A percentile compares a stretch with the other conserved stretches of the same genome.
These are phyloP conservation scores for Heimioporus sp. DNA, from an alignment of 768 basidiomycete genomes.

Conservation along the genomic window DNA sequence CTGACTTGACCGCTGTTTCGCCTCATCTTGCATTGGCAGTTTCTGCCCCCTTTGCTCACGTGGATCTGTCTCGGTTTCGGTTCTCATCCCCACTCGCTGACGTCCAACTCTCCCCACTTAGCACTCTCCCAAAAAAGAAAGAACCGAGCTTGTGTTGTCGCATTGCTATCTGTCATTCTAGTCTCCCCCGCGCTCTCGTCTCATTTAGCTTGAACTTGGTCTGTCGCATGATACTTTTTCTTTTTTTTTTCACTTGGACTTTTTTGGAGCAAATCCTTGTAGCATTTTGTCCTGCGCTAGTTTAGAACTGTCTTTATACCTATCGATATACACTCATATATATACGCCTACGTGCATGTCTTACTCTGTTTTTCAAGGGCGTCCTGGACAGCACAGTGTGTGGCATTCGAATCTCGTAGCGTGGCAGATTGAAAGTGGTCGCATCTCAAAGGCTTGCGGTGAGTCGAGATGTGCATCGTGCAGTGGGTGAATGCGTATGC, in stretches of 20 bases:
- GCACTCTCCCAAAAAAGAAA: slow-evolving; percentile 2
- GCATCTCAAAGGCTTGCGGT: too few relatives aligned
- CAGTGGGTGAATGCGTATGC: too few relatives aligned
- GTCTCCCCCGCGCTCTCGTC: too few relatives aligned
- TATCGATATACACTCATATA: background rate
- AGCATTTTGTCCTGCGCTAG: background rate
- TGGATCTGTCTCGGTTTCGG: slow-evolving; percentile 5
- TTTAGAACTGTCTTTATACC: background rate
- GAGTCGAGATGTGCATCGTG: too few relatives aligned
- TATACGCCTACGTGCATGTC: background rate
- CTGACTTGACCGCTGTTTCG: slow-evolving; percentile 9
- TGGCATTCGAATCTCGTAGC: too few relatives aligned
- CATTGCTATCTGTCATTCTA: too few relatives aligned
- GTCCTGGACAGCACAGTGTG: too few relatives aligned
- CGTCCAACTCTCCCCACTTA: background rate
- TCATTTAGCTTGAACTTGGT: too few relatives aligned
- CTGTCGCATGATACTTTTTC: background rate
- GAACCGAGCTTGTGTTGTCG: too few relatives aligned
- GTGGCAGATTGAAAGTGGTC: too few relatives aligned
- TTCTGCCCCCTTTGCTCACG: background rate
- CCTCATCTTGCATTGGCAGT: slow-evolving; percentile 6
- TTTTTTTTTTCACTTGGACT: background rate
- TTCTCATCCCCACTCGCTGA: slow-evolving; percentile 9
- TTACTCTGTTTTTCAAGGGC: too few relatives aligned
- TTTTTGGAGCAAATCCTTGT: background rate